Conservation (phyloP, 2,329 filamentous ascomycete species). For the Xylariaceae sp. region DNA sequence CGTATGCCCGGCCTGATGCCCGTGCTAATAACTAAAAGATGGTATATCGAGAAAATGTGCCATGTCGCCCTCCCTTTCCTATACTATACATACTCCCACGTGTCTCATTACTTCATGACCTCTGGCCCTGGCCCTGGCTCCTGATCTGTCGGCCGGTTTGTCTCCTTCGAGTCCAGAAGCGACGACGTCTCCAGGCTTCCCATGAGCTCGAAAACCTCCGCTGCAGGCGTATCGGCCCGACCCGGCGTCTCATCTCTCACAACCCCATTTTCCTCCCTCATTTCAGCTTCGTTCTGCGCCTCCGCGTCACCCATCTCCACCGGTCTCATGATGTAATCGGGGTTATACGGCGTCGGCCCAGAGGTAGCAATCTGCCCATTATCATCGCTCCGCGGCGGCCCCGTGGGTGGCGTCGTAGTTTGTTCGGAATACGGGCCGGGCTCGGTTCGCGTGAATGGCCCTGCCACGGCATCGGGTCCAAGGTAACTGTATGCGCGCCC, state of each 20-base stretch:
- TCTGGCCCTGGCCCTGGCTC: conserved; percentile 4
- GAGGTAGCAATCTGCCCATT: conserved; percentile 29
- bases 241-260: background rate
- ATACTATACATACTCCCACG: background rate
- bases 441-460: conserved; percentile 43
- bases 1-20: background rate
- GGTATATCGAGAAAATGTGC: conserved; percentile 15
- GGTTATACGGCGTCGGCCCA: conserved; percentile 13
- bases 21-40: conserved; percentile 18
- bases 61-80: conserved; percentile 6
- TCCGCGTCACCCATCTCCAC: conserved; percentile 10
- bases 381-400: conserved; percentile 25
- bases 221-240: background rate
- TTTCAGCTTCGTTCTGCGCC: background rate
- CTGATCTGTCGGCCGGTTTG: conserved; percentile 5
- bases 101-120: conserved; percentile 4
- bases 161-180: conserved; percentile 1
- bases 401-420: conserved; percentile 4
- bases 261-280: background rate
- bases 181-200: conserved; percentile 10
- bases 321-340: conserved; percentile 19
- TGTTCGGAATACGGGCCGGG: conserved; percentile 23
- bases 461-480: conserved; percentile 41
- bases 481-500: conserved; percentile 40
- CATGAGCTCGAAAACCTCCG: conserved; percentile 40